Percentiles rank a stretch among this genome's conserved stretches.
These are phyloP conservation scores for Beauveria brongniartii DNA, from an alignment of 2,329 filamentous ascomycete genomes.

Conservation along the genomic window DNA sequence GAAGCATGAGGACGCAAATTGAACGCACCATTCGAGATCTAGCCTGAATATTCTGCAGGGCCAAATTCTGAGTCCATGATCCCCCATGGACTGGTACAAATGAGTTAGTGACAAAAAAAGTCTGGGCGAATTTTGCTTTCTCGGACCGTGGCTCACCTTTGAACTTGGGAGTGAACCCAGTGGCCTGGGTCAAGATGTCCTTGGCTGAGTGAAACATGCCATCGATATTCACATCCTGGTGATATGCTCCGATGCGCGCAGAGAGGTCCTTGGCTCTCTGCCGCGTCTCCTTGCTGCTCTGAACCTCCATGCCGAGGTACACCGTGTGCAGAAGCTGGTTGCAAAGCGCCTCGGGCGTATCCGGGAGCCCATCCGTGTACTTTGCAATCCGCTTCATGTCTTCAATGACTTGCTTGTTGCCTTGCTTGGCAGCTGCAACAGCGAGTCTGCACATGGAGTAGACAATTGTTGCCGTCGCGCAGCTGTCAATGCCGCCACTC, in stretches of 20 bases:
- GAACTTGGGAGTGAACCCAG: slow-evolving; percentile 42
- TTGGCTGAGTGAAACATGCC: slow-evolving; percentile 52
- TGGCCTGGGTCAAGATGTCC: slow-evolving; percentile 48
- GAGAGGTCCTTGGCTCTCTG: slow-evolving; percentile 54
- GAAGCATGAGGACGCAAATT: not conserved
- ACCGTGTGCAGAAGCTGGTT: slow-evolving; percentile 31
- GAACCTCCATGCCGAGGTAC: slow-evolving; percentile 62
- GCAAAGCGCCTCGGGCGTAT: slow-evolving; percentile 47
- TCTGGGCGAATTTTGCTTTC: not conserved
- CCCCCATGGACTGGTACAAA: slow-evolving; percentile 45
- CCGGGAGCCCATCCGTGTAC: slow-evolving; percentile 35
- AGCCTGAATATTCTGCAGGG: slow-evolving; percentile 62
- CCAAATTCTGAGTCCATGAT: slow-evolving; percentile 47
- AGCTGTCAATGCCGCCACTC: slow-evolving; percentile 48
- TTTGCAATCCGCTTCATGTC: slow-evolving; percentile 21
- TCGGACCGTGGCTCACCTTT: slow-evolving; percentile 15
- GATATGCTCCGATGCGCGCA: slow-evolving; percentile 59
- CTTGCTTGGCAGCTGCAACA: slow-evolving; percentile 37
- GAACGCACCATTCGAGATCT: slow-evolving; percentile 47
- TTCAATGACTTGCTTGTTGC: slow-evolving; percentile 18
- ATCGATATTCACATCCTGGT: slow-evolving; percentile 69
- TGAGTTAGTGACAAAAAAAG: not conserved
- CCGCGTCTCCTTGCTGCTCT: slow-evolving; percentile 58
- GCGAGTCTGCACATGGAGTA: slow-evolving; percentile 48
- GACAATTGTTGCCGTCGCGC: slow-evolving; percentile 38